These are phyloP conservation scores for Daldinia sp. DNA, from an alignment of 2,329 filamentous ascomycete species.

Conservation along the genomic window DNA sequence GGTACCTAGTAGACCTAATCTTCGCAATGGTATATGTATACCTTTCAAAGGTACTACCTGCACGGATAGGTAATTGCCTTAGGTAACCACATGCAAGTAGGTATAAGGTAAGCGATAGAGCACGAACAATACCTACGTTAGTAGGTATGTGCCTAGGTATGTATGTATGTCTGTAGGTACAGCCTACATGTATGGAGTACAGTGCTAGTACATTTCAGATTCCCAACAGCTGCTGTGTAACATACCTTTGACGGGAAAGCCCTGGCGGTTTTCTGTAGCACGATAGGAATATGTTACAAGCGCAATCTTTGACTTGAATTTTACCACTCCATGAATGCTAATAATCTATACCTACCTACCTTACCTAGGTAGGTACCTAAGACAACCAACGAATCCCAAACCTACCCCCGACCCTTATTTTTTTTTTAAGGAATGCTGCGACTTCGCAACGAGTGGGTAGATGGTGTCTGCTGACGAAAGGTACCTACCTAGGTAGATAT, in stretches of 20 bases:
- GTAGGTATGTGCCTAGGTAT: background rate
- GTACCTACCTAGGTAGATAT: background rate
- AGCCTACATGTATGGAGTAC: background rate
- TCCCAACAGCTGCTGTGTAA: constrained; percentile 19
- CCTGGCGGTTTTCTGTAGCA: background rate
- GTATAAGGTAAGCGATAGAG: too few relatives aligned
- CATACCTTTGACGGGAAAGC: background rate
- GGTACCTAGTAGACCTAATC: background rate
- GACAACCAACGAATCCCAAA: background rate
- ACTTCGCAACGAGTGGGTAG: background rate
- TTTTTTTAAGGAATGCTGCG: background rate
- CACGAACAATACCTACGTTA: too few relatives aligned
- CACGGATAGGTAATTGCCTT: too few relatives aligned
- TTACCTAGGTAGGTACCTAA: too few relatives aligned
- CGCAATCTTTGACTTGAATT: background rate
- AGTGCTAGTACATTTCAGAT: constrained; percentile 7
- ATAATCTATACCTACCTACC: too few relatives aligned
- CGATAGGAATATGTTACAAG: background rate
- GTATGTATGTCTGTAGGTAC: background rate
- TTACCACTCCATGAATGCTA: too few relatives aligned
- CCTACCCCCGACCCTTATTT: background rate
- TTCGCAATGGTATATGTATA: too few relatives aligned
- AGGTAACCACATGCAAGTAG: too few relatives aligned
- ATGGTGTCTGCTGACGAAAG: background rate
- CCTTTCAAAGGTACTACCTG: too few relatives aligned